Evolutionary conservation across 1,284 basidiomycete species (phyloP), one percentile per base, ranked within the genome.

Genomic region (Spongiforma sp.): DNA sequence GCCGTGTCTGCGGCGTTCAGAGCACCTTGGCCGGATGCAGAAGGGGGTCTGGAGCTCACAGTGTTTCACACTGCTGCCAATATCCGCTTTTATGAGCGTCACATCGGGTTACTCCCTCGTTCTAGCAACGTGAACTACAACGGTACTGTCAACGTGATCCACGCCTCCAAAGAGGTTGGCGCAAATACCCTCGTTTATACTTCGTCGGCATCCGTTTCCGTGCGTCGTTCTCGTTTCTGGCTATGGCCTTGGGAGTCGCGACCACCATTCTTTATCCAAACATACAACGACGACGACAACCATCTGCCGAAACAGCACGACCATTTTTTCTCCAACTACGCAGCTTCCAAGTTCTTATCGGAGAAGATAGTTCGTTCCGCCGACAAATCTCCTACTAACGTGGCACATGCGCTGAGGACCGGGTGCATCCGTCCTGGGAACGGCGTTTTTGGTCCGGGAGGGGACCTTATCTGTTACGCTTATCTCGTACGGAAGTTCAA

Each of bases 401-500:
- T 37, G 8, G 72, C 62, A 12, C 64, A 74, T 32, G 71, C 79
- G 12, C 71, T 93, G 37, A 81, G 86, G 56, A 93, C 90, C 10
- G 91, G 91, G 0, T 88, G 85, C 66, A 79, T 93, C 46, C 84
- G 91, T 19, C 91, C 91, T 5, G 90, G 90, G 0, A 93, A 93
- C 67, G 90, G 89, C 0, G 77, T 91, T 2, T 93, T 85, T 72
- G 91, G 90, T 2, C 86, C 90, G 3, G 85, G 90, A 30, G 91
- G 91, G 5, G 91, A 93, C 72, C 82, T 89, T 69, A 72, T 90
- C 15, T 85, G 84, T 61, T 88, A 84, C 15, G 83, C 84, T 19
- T 89, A 88, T 70, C 82, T 93, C 36, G 78, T 83, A 4, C 83
- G 87, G 41, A 78, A 83, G 70, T 73, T 77, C 61, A 91, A 89